Evolutionary conservation across 164 flowering plant species (phyloP).

Genomic region (Aristolochia californica): DNA sequence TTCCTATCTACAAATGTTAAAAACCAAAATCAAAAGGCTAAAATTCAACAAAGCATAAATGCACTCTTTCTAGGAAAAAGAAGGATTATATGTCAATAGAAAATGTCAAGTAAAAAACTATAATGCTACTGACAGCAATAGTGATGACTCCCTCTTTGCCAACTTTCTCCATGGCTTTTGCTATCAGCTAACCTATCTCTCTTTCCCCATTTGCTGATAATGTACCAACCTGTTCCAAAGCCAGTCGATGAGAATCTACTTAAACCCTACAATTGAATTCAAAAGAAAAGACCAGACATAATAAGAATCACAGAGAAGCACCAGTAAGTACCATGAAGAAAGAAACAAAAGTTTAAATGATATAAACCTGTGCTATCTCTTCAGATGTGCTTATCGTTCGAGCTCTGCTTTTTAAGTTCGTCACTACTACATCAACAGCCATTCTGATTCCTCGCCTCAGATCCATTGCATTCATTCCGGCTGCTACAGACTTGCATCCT

Average conservation of each 20-base stretch:
- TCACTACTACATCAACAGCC: slow-evolving; percentile 92
- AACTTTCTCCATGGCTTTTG: slow-evolving; percentile 97
- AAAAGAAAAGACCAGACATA: background rate
- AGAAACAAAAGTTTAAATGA: background rate
- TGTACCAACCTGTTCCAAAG: slow-evolving; percentile 68
- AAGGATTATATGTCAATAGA: background rate
- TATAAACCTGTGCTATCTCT: slow-evolving; percentile 85
- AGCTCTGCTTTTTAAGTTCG: slow-evolving; percentile 80
- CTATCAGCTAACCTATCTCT: slow-evolving; percentile 94
- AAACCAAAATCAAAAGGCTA: too few species aligned
- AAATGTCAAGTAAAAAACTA: background rate
- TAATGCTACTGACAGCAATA: slow-evolving; percentile 48
- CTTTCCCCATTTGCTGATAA: slow-evolving; percentile 95
- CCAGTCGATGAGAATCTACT: background rate
- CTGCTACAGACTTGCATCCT: slow-evolving; percentile 97
- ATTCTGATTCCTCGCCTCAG: slow-evolving; percentile 79
- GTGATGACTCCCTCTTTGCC: slow-evolving; percentile 99
- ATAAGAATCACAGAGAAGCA: background rate
- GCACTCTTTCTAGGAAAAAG: background rate
- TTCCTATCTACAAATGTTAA: too few species aligned
- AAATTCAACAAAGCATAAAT: background rate
- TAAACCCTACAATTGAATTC: too few species aligned
- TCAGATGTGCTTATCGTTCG: slow-evolving; percentile 91
- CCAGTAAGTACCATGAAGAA: background rate
- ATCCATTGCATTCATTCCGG: slow-evolving; percentile 99